phyloP scores from a whole-genome alignment of 1,284 basidiomycete genomes.

The Cutaneotrichosporon sp. region DNA sequence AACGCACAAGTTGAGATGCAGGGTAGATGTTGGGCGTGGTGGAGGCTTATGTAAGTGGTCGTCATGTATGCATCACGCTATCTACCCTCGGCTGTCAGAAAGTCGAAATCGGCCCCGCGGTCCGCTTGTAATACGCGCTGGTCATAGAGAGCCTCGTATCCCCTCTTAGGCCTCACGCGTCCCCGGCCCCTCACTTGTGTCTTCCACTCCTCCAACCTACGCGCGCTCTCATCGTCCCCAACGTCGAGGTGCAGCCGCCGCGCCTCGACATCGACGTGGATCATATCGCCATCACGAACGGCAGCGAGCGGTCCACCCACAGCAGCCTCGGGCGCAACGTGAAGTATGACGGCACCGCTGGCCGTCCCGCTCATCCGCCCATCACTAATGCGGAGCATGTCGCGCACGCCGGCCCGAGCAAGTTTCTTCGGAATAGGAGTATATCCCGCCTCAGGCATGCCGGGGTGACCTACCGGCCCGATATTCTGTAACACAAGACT shows the following conservation, averaged over 20 bases:
- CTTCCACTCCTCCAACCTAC: slow-evolving; percentile 31
- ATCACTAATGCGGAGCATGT: slow-evolving; percentile 50
- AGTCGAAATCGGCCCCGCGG: slow-evolving; percentile 48
- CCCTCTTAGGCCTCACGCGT: slow-evolving; percentile 27
- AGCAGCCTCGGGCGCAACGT: slow-evolving; percentile 50
- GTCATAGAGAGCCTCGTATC: slow-evolving; percentile 44
- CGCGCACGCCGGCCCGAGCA: slow-evolving; percentile 43
- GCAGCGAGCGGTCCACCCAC: slow-evolving; percentile 48
- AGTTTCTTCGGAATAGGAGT: slow-evolving; percentile 50
- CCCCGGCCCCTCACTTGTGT: background rate
- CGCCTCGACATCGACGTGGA: slow-evolving; percentile 42
- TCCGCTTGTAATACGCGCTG: slow-evolving; percentile 43
- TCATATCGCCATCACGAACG: slow-evolving; percentile 45
- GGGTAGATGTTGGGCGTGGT: no score
- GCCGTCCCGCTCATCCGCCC: slow-evolving; percentile 52
- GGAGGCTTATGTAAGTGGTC: no score
- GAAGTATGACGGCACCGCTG: slow-evolving; percentile 46
- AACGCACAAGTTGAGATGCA: no score
- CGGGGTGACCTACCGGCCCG: slow-evolving; percentile 47
- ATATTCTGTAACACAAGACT: slow-evolving; percentile 47
- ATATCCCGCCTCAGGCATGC: slow-evolving; percentile 53
- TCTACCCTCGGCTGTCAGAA: slow-evolving; percentile 25
- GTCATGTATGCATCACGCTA: background rate
- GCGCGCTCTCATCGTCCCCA: slow-evolving; percentile 31
- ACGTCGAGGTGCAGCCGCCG: slow-evolving; percentile 33